Evolutionary conservation across 2,329 filamentous ascomycete genomes (phyloP).

Genomic region (Colletotrichum sp.): DNA sequence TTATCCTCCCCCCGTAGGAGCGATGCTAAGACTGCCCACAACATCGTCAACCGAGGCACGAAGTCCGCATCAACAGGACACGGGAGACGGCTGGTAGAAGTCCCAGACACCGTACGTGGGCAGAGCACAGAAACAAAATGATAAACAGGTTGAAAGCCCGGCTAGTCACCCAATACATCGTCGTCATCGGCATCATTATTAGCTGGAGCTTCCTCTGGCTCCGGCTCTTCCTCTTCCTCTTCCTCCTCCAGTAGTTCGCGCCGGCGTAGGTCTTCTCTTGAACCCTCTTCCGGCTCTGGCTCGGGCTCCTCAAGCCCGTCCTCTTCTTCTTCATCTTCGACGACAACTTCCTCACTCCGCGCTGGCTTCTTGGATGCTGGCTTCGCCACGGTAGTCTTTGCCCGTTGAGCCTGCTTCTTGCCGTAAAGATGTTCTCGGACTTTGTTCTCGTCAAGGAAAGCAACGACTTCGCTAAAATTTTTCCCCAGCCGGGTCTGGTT

Average conservation of each 20-base stretch:
- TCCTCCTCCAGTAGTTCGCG: conserved; percentile 61
- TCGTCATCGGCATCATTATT: conserved; percentile 26
- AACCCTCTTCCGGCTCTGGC: conserved; percentile 63
- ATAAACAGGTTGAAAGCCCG: background rate
- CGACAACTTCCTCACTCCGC: conserved; percentile 51
- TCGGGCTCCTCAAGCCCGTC: conserved; percentile 50
- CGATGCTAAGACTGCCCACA: background rate
- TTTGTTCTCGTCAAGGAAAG: conserved; percentile 77
- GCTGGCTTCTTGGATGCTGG: conserved; percentile 46
- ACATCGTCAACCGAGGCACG: background rate
- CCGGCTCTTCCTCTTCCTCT: conserved; percentile 49
- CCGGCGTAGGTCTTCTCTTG: conserved; percentile 60
- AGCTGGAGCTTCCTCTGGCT: conserved; percentile 27
- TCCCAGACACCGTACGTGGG: background rate
- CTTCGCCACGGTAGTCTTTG: conserved; percentile 42
- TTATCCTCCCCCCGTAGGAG: background rate
- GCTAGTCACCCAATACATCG: conserved; percentile 48
- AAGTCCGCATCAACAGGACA: background rate
- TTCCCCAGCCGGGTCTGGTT: conserved; percentile 82
- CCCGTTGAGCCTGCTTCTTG: conserved; percentile 31
- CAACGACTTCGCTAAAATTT: conserved; percentile 85
- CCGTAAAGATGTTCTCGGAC: conserved; percentile 46
- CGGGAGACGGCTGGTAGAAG: background rate
- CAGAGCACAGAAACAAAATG: conserved; percentile 2
- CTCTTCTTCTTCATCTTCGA: conserved; percentile 45